These are phyloP conservation scores for Leucocoprinus leucothites DNA, from an alignment of 768 basidiomycete species.

Conservation along the genomic window DNA sequence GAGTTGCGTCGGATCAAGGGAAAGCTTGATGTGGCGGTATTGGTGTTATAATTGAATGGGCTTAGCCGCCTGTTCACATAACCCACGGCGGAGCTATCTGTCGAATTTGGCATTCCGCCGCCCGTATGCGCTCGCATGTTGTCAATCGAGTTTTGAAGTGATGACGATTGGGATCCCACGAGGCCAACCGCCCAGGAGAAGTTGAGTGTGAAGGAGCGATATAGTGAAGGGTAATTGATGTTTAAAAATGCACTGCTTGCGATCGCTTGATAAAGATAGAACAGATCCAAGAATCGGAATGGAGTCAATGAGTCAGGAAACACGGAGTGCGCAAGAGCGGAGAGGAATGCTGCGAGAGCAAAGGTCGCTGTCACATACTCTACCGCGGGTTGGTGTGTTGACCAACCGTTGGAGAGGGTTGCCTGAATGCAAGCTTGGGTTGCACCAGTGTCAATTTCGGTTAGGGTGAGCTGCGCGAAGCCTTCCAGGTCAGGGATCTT, in stretches of 20 bases:
- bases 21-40: background rate
- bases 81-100: slow-evolving; percentile 58
- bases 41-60: slow-evolving; percentile 55
- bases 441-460: slow-evolving; percentile 62
- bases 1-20: background rate
- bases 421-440: slow-evolving; percentile 90
- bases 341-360: slow-evolving; percentile 57
- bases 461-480: slow-evolving; percentile 75
- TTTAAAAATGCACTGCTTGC: slow-evolving; percentile 75
- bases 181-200: slow-evolving; percentile 89
- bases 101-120: slow-evolving; percentile 62
- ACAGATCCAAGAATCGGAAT: slow-evolving; percentile 75
- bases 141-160: slow-evolving; percentile 76
- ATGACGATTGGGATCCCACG: slow-evolving; percentile 51
- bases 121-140: slow-evolving; percentile 82
- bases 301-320: slow-evolving; percentile 55
- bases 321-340: slow-evolving; percentile 61
- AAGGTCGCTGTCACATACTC: slow-evolving; percentile 75
- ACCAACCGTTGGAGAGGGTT: slow-evolving; percentile 89
- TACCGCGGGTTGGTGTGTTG: slow-evolving; percentile 69
- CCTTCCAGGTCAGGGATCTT: slow-evolving; percentile 90
- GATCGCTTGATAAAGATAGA: slow-evolving; percentile 83
- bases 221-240: slow-evolving; percentile 85
- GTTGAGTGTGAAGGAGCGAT: slow-evolving; percentile 78
- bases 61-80: slow-evolving; percentile 80